A percentile compares a stretch with the other conserved stretches of the same genome.
These are phyloP conservation scores for Trapa bicornis DNA, from an alignment of 345 rosid genomes.

Conservation along the genomic window DNA sequence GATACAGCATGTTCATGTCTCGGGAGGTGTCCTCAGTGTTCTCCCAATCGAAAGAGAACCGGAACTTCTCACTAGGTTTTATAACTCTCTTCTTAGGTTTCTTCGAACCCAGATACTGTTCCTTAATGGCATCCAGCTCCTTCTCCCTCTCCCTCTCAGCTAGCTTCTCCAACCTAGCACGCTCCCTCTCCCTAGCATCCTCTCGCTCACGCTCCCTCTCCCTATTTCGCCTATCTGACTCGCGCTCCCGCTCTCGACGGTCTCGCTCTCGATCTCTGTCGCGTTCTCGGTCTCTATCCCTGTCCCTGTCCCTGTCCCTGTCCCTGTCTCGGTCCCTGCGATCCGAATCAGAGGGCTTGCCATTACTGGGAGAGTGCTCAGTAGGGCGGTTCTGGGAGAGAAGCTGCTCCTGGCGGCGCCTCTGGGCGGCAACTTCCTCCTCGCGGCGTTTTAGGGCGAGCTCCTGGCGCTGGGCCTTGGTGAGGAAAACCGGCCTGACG, in stretches of 20 bases:
- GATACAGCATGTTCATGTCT: conserved; percentile 73
- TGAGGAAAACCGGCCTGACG: conserved; percentile 45
- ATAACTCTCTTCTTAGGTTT: conserved; percentile 93
- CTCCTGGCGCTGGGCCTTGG: conserved; percentile 52
- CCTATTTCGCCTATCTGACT: conserved; percentile 14
- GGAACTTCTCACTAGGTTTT: conserved; percentile 82
- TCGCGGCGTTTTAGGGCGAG: conserved; percentile 84
- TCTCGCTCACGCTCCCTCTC: conserved; percentile 46
- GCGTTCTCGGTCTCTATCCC: conserved; percentile 26
- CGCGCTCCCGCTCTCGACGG: conserved; percentile 25
- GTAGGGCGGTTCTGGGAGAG: conserved; percentile 13
- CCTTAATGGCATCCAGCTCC: conserved; percentile 73
- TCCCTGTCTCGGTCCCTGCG: conserved; percentile 27
- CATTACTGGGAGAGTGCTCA: conserved; percentile 12
- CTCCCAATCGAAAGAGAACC: conserved; percentile 95
- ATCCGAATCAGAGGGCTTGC: conserved; percentile 20
- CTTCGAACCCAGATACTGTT: conserved; percentile 83
- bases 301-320: conserved; percentile 25
- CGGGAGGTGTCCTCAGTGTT: conserved; percentile 84
- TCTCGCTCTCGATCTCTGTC: conserved; percentile 49
- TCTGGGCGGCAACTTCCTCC: conserved; percentile 35
- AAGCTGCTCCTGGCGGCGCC: conserved; percentile 26
- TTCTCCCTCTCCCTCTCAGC: conserved; percentile 71
- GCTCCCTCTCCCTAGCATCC: conserved; percentile 49
- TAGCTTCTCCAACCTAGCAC: conserved; percentile 54